Conservation (phyloP, 495 filamentous ascomycete species). For the Physcia stellaris region DNA sequence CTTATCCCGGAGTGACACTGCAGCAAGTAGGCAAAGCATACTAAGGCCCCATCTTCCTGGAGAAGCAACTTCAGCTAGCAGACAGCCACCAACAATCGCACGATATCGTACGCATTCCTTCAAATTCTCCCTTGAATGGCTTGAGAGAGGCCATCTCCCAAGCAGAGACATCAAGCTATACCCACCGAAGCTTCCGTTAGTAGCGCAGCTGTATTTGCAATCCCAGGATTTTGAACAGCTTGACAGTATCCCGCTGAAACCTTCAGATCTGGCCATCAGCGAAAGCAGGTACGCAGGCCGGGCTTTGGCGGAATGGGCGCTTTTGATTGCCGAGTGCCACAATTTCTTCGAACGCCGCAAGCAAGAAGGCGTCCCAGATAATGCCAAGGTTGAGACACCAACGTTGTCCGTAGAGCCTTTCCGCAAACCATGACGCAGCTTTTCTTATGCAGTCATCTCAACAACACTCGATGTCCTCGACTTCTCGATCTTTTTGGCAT, state of each 20-base stretch:
- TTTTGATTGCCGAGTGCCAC: constrained; percentile 77
- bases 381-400: constrained; percentile 75
- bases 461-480: too few relatives aligned
- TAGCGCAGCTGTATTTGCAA: constrained; percentile 47
- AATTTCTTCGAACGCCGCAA: constrained; percentile 80
- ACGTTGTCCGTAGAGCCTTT: constrained; percentile 76
- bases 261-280: constrained; percentile 16
- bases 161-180: constrained; percentile 43
- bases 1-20: not conserved
- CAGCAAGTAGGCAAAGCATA: not conserved
- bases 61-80: too few relatives aligned
- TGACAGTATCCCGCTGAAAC: constrained; percentile 13
- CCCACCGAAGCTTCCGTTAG: constrained; percentile 62
- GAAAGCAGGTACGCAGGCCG: constrained; percentile 67
- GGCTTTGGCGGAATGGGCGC: constrained; percentile 81
- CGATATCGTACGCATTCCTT: constrained; percentile 53
- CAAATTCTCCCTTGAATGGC: constrained; percentile 70
- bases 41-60: too few relatives aligned
- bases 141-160: constrained; percentile 39
- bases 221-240: constrained; percentile 7
- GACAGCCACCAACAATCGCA: constrained; percentile 6
- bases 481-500: too few relatives aligned
- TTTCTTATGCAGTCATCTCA: too few relatives aligned
- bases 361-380: constrained; percentile 66
- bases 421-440: constrained; percentile 37